Conservation (phyloP, 495 filamentous ascomycete species). For the Penicillium pancosmium region DNA sequence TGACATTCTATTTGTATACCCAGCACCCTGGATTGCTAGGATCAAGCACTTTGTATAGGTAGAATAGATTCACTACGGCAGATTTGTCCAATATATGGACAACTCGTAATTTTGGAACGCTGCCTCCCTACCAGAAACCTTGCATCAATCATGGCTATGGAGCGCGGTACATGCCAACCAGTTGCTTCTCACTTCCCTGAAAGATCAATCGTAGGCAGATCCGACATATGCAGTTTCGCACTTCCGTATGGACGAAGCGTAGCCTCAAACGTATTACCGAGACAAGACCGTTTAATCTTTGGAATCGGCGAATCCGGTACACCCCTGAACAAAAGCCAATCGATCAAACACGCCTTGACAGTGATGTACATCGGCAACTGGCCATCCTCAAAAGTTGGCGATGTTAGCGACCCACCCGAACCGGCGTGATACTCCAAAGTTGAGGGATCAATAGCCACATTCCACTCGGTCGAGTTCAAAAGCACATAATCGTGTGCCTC, state of each 20-base stretch:
- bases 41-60: too few species aligned
- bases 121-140: too few species aligned
- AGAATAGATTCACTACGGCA: too few species aligned
- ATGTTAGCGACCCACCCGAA: conserved; percentile 29
- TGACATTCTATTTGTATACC: too few species aligned
- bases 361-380: conserved; percentile 49
- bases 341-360: conserved; percentile 54
- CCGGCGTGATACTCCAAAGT: conserved; percentile 19
- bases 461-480: conserved; percentile 20
- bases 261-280: conserved; percentile 43
- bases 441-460: conserved; percentile 27
- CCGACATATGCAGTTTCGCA: conserved; percentile 62
- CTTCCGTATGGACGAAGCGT: conserved; percentile 58
- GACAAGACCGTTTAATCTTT: conserved; percentile 37
- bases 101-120: too few species aligned
- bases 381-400: conserved; percentile 53
- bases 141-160: background rate
- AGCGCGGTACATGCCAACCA: background rate
- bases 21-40: too few species aligned
- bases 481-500: conserved; percentile 15
- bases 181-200: background rate
- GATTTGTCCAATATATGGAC: too few species aligned
- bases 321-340: conserved; percentile 50
- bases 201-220: conserved; percentile 45
- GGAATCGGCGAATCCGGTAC: conserved; percentile 47